Evolutionary conservation across 495 filamentous ascomycete species (phyloP).

Genomic region (Glutinoglossum americanum): DNA sequence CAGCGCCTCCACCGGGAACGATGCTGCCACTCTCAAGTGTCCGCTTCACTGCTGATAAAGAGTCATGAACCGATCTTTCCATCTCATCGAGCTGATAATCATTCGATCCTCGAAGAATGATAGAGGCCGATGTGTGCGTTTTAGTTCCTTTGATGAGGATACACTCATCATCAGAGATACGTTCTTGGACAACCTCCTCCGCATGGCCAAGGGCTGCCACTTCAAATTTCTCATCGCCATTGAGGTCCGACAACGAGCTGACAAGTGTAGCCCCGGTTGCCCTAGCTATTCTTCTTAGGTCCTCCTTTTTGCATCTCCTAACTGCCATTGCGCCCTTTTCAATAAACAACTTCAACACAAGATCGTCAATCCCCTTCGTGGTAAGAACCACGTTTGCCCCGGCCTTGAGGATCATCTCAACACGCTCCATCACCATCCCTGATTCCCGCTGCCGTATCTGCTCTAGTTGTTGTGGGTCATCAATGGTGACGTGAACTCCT

Average conservation of each 20-base stretch:
- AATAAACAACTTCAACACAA: constrained; percentile 82
- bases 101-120: constrained; percentile 89
- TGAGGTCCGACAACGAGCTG: constrained; percentile 81
- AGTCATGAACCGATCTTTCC: constrained; percentile 96
- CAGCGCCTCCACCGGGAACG: constrained; percentile 87
- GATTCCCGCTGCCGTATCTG: constrained; percentile 84
- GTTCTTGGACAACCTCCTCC: constrained; percentile 89
- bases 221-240: constrained; percentile 95
- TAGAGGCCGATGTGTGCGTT: constrained; percentile 77
- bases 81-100: constrained; percentile 97
- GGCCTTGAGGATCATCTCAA: constrained; percentile 94
- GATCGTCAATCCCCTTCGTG: constrained; percentile 95
- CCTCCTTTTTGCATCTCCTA: constrained; percentile 95
- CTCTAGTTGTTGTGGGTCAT: constrained; percentile 91
- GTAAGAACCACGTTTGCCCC: constrained; percentile 93
- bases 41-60: constrained; percentile 87
- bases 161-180: constrained; percentile 97
- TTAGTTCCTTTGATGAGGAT: constrained; percentile 94
- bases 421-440: constrained; percentile 78
- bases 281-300: constrained; percentile 85
- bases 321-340: constrained; percentile 94
- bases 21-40: constrained; percentile 93
- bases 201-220: constrained; percentile 68
- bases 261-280: constrained; percentile 87
- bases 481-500: constrained; percentile 93